Base-by-base conservation (phyloP, 1,284 basidiomycete genomes). In the Apiotrichum veenhuisii region DNA sequence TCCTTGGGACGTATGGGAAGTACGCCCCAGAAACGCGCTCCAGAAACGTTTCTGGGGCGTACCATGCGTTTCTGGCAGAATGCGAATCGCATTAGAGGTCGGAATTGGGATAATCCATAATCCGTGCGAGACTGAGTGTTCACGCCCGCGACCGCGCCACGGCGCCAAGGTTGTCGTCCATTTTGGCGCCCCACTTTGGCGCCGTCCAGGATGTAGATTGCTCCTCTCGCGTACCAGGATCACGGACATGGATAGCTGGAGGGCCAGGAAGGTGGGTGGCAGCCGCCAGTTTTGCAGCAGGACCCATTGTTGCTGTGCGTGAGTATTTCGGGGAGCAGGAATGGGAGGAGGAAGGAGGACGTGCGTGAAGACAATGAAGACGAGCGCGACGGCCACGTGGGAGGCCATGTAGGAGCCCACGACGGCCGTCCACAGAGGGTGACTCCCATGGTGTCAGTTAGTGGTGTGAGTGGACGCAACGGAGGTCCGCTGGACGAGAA, bases 361-460 rank as follows among this genome's bases (percentile, higher is more conserved):
- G 63, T 69, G 84, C 83, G 84, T 84, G 61, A 85, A 84, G 53
- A 86, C 72, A 72, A 87, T 85, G 49, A 87, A n/a, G n/a, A n/a
- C 82, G 11, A 89, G 77, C 2, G 87, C 87, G 7, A 87, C 82
- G 23, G 75, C 71, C 86, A 89, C 88, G 79, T 88, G 88, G 74
- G 89, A 89, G 23, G 75, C 71, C 86, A 89, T 88, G 79, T 88
- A 89, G 74, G 89, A 89, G 11, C 79, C 66, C 58, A 89, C 87
- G 36, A 88, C 87, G n/a, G 74, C 82, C 70, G 85, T 65, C 36
- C 63, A 61, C 43, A 2, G 61, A 48, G 14, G 62, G 59, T 27
- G 57, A 52, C 38, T 63, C 62, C 57, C 52, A 38, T 54, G 15
- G 22, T 47, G 8, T 18, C 37, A 8, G 8, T 1, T 18, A 8